Evolutionary conservation across 1,284 basidiomycete species (phyloP), one percentile per base, ranked within the genome.

Genomic region (Rhizoctonia solani): DNA sequence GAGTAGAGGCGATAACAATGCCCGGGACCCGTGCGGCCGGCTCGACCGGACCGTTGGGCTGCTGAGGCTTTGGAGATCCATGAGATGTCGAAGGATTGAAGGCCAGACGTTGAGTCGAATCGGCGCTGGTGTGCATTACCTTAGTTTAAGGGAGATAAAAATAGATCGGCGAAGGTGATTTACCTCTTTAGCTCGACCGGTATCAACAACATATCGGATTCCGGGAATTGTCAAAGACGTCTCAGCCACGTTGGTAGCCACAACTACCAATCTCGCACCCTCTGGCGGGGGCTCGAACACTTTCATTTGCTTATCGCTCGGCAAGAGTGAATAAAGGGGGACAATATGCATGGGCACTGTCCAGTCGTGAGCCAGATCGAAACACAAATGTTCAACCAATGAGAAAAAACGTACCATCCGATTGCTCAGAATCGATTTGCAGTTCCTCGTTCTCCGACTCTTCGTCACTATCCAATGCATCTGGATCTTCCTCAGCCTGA

Each of bases 161-260:
- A 71, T 37, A 8, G 59, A n/a, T 9, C 54, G 13, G 14, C 30
- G 2, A 8, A 19, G 16, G 27, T 19, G 21, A 66, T 79, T 68
- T 71, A 91, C 92, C 83, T 99, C 96, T 79, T 92, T 92, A 2
- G 87, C 85, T 41, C 88, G 81, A n/a, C 89, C 89, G 55, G 83
- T 85, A 73, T 92, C 89, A 21, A 92, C 83, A 14, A 92, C 89
- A 73, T 92, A 92, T 27, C 84, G 82, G 71, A 92, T 89, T 25
- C 85, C 85, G 23, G 89, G 88, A 69, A 92, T 92, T 0, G 89
- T 92, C 44, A 92, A 79, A 3, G 89, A 90, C 0, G 89, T 92
- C 72, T 92, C 89, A 13, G 89, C 89, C 9, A 92, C 88, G 74
- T 92, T 92, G 30, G 89, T 92, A 0, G 89, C 82, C 6, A 92